Percentiles rank a stretch among this genome's conserved stretches.
Evolutionary conservation across 2,329 filamentous ascomycete species (phyloP).

Genomic region (Apiospora kogelbergensis): DNA sequence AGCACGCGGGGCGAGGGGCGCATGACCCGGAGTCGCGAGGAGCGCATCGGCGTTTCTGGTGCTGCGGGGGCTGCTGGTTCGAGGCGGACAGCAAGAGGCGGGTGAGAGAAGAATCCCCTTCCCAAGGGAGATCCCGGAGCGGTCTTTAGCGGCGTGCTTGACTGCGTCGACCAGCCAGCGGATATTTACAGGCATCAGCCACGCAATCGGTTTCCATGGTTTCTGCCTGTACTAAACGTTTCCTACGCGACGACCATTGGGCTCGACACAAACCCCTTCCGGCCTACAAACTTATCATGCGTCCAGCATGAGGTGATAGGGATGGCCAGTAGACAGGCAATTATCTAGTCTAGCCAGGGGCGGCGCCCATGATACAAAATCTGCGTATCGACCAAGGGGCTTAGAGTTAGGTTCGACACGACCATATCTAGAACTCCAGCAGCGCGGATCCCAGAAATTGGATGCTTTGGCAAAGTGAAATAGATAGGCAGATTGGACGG

Average conservation of each 20-base stretch:
- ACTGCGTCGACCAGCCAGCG: too few species aligned
- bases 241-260: too few species aligned
- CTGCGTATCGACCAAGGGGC: background rate
- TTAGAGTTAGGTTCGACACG: background rate
- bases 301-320: background rate
- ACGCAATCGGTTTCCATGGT: too few species aligned
- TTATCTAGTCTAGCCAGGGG: background rate
- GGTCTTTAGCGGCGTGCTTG: too few species aligned
- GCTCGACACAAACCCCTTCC: too few species aligned
- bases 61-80: conserved; percentile 2
- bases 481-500: background rate
- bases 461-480: background rate
- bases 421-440: background rate
- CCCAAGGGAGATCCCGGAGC: too few species aligned
- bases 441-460: background rate
- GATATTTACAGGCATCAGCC: too few species aligned
- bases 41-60: conserved; percentile 24
- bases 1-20: conserved; percentile 17
- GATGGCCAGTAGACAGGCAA: background rate
- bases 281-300: too few species aligned
- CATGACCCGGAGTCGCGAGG: conserved; percentile 31
- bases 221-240: too few species aligned
- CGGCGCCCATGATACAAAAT: background rate
- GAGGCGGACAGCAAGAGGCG: conserved; percentile 8
- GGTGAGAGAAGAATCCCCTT: background rate